These are phyloP conservation scores for Cytauxzoon felis DNA, from an alignment of 169 alveolate species.

Conservation along the genomic window DNA sequence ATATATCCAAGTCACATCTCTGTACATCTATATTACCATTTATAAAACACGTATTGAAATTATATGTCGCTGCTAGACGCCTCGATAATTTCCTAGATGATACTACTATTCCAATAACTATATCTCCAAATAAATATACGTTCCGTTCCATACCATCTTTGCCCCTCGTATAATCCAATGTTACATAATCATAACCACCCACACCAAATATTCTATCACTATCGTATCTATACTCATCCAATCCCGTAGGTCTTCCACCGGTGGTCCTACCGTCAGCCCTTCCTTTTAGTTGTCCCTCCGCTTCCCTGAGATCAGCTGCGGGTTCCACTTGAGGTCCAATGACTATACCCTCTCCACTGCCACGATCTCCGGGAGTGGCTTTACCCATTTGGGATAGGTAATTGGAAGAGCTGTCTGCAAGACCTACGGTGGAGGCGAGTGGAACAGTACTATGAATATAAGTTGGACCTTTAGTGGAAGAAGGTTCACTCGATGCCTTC, in stretches of 20 bases:
- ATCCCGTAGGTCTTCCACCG: not conserved
- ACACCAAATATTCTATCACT: constrained; percentile 1
- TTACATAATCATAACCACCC: constrained; percentile 3
- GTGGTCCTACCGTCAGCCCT: not conserved
- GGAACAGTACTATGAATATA: no score
- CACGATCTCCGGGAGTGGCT: no score
- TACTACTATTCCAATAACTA: constrained; percentile 61
- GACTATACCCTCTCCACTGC: no score
- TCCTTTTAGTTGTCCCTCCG: not conserved
- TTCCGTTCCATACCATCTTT: constrained; percentile 64
- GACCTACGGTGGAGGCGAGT: no score
- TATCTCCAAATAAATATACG: constrained; percentile 65
- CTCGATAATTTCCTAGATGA: constrained; percentile 50
- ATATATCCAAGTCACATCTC: constrained; percentile 52
- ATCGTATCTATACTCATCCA: constrained; percentile 7
- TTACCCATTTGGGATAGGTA: no score
- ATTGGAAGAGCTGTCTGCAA: no score
- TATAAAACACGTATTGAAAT: constrained; percentile 70
- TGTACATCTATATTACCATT: constrained; percentile 31
- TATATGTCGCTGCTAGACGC: constrained; percentile 61
- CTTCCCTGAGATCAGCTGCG: not conserved
- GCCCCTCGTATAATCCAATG: constrained; percentile 63
- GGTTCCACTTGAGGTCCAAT: no score
- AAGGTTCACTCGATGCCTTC: no score
- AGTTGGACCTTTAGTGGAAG: no score